Percentiles rank a stretch among this genome's conserved stretches.
Evolutionary conservation across 139 green algal genomes (phyloP).

Genomic region (Auxenochlorella pyrenoidosa): DNA sequence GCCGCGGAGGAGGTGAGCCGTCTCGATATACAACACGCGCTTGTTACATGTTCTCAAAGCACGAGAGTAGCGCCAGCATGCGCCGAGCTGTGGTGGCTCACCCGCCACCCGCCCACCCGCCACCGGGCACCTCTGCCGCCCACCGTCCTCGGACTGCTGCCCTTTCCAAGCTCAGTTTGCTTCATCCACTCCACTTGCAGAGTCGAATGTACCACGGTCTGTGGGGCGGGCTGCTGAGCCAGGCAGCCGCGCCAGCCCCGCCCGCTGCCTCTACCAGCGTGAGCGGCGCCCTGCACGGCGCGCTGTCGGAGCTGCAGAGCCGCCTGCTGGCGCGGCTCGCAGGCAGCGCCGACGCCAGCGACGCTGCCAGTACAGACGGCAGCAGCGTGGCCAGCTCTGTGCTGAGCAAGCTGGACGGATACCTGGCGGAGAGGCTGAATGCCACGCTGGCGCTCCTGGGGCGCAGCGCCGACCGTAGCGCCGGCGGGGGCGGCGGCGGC

Average conservation of each 20-base stretch:
- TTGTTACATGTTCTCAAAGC: too few species aligned
- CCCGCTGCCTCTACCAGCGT: not conserved
- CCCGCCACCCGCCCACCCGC: too few species aligned
- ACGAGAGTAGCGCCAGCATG: too few species aligned
- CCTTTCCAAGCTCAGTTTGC: not conserved
- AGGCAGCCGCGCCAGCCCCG: not conserved
- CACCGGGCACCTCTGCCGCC: not conserved
- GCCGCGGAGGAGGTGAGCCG: too few species aligned
- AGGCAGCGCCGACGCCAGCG: not conserved
- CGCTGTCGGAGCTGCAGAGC: slow-evolving; percentile 4
- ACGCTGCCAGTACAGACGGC: not conserved
- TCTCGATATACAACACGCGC: too few species aligned
- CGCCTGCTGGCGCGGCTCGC: not conserved
- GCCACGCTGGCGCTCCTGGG: not conserved
- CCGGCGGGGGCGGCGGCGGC: not conserved
- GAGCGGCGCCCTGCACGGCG: not conserved
- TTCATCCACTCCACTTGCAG: not conserved
- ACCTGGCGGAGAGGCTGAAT: not conserved
- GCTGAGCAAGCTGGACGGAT: not conserved
- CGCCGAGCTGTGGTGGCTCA: too few species aligned
- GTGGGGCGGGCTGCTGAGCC: slow-evolving; percentile 29
- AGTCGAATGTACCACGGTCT: slow-evolving; percentile 19
- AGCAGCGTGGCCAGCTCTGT: not conserved
- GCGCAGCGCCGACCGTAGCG: not conserved
- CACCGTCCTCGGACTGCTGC: not conserved